These are phyloP conservation scores for Pilasporangium apinafurcum DNA, from an alignment of 352 stramenopile genomes.

Conservation along the genomic window DNA sequence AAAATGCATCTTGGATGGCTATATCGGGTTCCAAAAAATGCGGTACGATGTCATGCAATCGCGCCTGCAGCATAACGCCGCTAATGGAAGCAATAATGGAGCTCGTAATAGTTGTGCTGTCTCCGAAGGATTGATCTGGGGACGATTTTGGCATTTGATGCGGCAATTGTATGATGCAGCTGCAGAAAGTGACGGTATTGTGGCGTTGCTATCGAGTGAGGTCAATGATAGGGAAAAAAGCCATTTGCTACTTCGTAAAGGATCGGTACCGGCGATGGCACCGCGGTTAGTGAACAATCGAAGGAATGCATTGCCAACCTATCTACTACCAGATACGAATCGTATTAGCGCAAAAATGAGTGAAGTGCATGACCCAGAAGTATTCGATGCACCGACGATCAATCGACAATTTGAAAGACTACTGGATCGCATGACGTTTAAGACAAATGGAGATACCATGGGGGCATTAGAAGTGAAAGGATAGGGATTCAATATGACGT, in stretches of 20 bases:
- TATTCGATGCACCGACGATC: constrained; percentile 50
- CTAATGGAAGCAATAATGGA: background rate
- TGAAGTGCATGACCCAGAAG: constrained; percentile 29
- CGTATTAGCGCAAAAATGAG: constrained; percentile 57
- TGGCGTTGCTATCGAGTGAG: constrained; percentile 52
- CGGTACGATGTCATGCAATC: constrained; percentile 27
- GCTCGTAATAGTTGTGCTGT: constrained; percentile 23
- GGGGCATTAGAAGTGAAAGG: background rate
- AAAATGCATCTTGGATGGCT: constrained; percentile 79
- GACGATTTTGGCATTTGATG: constrained; percentile 80
- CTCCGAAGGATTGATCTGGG: constrained; percentile 65
- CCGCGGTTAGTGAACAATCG: constrained; percentile 33
- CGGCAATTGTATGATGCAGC: constrained; percentile 65
- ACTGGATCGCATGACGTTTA: constrained; percentile 23
- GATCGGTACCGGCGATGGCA: constrained; percentile 23
- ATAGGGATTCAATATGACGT: background rate
- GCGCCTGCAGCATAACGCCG: constrained; percentile 5
- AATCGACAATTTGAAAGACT: constrained; percentile 33
- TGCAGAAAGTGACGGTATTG: constrained; percentile 55
- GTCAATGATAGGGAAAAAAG: no score
- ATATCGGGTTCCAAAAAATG: constrained; percentile 78
- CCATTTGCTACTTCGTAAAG: constrained; percentile 19
- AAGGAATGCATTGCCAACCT: constrained; percentile 49
- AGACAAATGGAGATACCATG: background rate
- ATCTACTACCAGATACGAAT: constrained; percentile 61